Evolutionary conservation across 78 protist species (phyloP).

Genomic region (Mastigamoeba balamuthi): DNA sequence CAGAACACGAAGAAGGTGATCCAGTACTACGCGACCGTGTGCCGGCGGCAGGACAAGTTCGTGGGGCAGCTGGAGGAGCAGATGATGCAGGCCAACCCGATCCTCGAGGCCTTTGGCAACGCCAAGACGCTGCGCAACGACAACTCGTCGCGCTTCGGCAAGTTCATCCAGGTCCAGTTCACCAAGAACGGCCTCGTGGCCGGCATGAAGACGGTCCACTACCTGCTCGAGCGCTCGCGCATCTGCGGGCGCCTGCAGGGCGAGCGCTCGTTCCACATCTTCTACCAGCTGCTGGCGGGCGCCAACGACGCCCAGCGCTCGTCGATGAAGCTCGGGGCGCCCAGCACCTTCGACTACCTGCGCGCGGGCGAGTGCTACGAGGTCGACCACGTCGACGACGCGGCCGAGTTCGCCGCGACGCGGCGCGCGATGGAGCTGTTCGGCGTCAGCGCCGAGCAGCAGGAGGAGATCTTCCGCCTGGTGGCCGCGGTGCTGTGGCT

Average conservation of each 20-base stretch:
- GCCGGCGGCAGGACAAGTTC: constrained; percentile 15
- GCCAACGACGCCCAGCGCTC: too few species aligned
- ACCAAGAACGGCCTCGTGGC: constrained; percentile 68
- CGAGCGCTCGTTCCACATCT: constrained; percentile 89
- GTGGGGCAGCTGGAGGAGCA: constrained; percentile 4
- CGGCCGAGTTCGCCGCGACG: constrained; percentile 21
- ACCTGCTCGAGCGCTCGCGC: constrained; percentile 87
- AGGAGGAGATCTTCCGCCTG: constrained; percentile 9
- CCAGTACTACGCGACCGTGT: constrained; percentile 83
- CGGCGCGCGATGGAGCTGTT: constrained; percentile 51
- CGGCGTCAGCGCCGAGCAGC: constrained; percentile 61
- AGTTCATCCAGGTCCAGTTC: constrained; percentile 89
- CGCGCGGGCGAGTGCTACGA: neutral
- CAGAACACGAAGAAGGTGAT: constrained; percentile 66
- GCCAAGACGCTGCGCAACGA: constrained; percentile 77
- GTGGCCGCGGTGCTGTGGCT: constrained; percentile 73
- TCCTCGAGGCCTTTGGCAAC: constrained; percentile 87
- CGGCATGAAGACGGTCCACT: constrained; percentile 81
- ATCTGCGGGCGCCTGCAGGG: constrained; percentile 58
- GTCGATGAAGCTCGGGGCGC: too few species aligned
- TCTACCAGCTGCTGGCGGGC: constrained; percentile 77
- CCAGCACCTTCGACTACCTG: constrained; percentile 8
- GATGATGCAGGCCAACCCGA: constrained; percentile 53
- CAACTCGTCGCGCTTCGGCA: constrained; percentile 87
- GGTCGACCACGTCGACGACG: constrained; percentile 57